Base-by-base conservation (phyloP, 2,329 filamentous ascomycete species). In the Phyllosticta paracitricarpa region DNA sequence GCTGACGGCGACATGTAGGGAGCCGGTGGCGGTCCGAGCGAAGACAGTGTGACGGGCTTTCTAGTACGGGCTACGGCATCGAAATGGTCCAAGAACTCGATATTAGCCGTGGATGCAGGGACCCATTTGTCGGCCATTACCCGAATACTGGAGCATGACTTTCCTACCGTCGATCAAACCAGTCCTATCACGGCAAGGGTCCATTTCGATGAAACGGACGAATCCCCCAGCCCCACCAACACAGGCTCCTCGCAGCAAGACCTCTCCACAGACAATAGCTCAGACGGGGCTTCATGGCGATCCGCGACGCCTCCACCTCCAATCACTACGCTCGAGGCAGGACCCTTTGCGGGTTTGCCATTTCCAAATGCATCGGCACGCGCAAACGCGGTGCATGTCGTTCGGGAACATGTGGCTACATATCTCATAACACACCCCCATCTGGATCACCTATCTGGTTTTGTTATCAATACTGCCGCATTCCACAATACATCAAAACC, bases 371-470 rank as follows among this genome's bases (percentile, higher is more conserved):
- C 80, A 52, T 87, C 83, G 0, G 79, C 89, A 0, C 79, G 84
- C 54, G 88, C 89, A 56, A 97, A 97, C 72, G 92, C 91, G 1
- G 82, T 88, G 3, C 82, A 95, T 71, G 80, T 99, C 56, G 86
- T 92, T 52, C 83, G 87, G 60, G 83, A 87, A 61, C 83, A 97
- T 56, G 84, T 99, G 62, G 90, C 93, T 54, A 89, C 91, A 0
- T 94, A 93, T 70, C 84, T 97, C 64, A 91, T 99, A 68, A 99
- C 93, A 0, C 94, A 99, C 73, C 90, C 94, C n/a, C 94, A 99
- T 75, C 82, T 99, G 0, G 94, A 99, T 70, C 94, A 99, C 73
- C 86, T 97, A 24, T 86, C 89, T 22, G 94, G 89, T 10, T 89
- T 97, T 66, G 89, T 94, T 33, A 87, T 97, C 72, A 97, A 97